Evolutionary conservation across 2,329 filamentous ascomycete genomes (phyloP).

Genomic region (Allantophomopsis cytisporea): DNA sequence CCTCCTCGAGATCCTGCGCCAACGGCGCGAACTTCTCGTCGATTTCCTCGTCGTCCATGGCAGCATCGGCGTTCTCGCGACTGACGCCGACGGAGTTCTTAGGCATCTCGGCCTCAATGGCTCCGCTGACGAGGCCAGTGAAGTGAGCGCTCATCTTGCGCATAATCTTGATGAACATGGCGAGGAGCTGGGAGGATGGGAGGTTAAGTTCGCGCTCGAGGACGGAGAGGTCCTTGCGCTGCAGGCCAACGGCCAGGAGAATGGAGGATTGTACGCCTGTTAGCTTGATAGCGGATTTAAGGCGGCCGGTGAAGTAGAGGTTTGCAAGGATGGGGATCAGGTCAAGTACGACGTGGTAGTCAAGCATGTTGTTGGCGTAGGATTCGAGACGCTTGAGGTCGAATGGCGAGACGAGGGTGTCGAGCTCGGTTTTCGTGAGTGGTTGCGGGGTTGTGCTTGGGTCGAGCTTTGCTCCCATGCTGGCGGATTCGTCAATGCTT

Average conservation of each 20-base stretch:
- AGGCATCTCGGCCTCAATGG: conserved; percentile 55
- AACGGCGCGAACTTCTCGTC: conserved; percentile 58
- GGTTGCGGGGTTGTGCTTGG: conserved; percentile 33
- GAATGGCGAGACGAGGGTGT: conserved; percentile 70
- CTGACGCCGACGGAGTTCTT: conserved; percentile 42
- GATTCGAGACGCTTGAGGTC: conserved; percentile 91
- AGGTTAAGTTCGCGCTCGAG: conserved; percentile 69
- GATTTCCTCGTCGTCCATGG: conserved; percentile 55
- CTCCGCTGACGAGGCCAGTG: conserved; percentile 58
- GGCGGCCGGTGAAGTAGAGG: conserved; percentile 72
- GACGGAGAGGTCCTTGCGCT: conserved; percentile 74
- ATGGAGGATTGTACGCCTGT: conserved; percentile 77
- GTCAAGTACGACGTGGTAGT: conserved; percentile 95
- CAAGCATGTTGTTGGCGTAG: conserved; percentile 93
- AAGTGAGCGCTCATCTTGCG: conserved; percentile 78
- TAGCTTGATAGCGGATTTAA: conserved; percentile 55
- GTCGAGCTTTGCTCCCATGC: conserved; percentile 55
- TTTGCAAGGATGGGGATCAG: conserved; percentile 71
- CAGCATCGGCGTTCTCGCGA: conserved; percentile 42
- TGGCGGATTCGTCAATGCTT: conserved; percentile 78
- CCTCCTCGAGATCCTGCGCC: conserved; percentile 60
- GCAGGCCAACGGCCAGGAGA: conserved; percentile 79
- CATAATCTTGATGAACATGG: conserved; percentile 95
- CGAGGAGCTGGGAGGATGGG: conserved; percentile 66
- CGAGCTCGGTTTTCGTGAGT: conserved; percentile 64